These are phyloP conservation scores for Liquidambar formosana DNA, from an alignment of 164 flowering plant species.

Conservation along the genomic window DNA sequence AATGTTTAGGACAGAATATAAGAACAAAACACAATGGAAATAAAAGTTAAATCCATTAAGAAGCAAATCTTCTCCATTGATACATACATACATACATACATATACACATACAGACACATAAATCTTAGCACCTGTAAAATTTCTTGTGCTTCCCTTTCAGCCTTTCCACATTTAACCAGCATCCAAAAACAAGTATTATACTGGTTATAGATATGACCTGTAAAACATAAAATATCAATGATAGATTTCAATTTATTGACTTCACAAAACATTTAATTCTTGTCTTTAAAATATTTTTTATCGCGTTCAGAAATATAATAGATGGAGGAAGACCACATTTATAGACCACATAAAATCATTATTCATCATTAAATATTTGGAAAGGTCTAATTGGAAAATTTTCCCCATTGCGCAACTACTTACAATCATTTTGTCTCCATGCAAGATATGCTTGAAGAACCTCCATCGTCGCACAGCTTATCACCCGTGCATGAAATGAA, in stretches of 20 bases:
- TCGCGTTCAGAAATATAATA: neutral
- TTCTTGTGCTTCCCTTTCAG: conserved; percentile 47
- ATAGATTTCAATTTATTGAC: neutral
- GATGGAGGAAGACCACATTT: neutral
- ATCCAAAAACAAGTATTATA: conserved; percentile 53
- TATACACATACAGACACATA: conserved; percentile 3
- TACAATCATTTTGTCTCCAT: conserved; percentile 65
- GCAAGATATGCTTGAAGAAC: conserved; percentile 59
- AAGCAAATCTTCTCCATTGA: neutral
- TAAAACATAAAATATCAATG: conserved; percentile 5
- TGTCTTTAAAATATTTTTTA: no score
- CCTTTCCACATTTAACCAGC: conserved; percentile 44
- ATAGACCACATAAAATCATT: neutral
- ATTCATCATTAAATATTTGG: neutral
- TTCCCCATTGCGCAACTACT: conserved; percentile 16
- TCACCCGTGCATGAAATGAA: conserved; percentile 42
- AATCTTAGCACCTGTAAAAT: conserved; percentile 37
- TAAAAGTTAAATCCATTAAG: neutral
- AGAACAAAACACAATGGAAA: neutral
- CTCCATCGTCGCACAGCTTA: conserved; percentile 52
- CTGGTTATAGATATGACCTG: conserved; percentile 53
- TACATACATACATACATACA: neutral
- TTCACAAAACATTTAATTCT: no score
- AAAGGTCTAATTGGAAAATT: neutral
- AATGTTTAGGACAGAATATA: neutral